A percentile compares a stretch with the other conserved stretches of the same genome.
These are phyloP conservation scores for Murraya paniculata DNA, from an alignment of 345 rosid species.

Conservation along the genomic window DNA sequence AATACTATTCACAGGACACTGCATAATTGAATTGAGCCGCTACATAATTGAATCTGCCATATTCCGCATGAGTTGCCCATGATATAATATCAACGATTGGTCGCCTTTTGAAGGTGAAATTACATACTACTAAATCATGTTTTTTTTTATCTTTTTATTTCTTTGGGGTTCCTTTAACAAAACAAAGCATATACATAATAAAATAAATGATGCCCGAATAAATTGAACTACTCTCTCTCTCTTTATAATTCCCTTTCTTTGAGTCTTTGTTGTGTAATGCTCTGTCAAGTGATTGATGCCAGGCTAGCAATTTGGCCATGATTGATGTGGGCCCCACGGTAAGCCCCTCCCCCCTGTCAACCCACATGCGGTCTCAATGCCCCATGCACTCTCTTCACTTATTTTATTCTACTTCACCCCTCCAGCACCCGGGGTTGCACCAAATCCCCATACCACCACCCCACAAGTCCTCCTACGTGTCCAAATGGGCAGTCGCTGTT, in stretches of 20 bases:
- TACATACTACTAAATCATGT: too few species aligned
- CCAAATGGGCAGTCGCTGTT: background rate
- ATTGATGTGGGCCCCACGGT: constrained; percentile 49
- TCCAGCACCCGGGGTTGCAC: constrained; percentile 7
- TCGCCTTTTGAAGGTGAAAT: too few species aligned
- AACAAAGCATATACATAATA: too few species aligned
- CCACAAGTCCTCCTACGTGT: background rate
- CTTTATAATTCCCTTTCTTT: background rate
- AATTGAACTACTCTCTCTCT: background rate
- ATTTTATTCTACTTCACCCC: background rate
- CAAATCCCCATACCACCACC: constrained; percentile 1
- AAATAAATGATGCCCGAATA: background rate
- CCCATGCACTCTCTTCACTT: constrained; percentile 31
- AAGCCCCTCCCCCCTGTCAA: constrained; percentile 42
- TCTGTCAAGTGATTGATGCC: constrained; percentile 56
- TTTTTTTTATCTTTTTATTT: too few species aligned
- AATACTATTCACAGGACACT: too few species aligned
- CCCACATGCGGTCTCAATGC: constrained; percentile 52
- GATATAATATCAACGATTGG: too few species aligned
- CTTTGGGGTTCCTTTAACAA: too few species aligned
- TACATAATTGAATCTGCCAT: too few species aligned
- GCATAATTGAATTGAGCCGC: too few species aligned
- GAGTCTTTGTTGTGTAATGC: constrained; percentile 18
- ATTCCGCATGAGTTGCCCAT: too few species aligned
- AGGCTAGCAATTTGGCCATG: constrained; percentile 56